Conservation (phyloP, 2,329 filamentous ascomycete species). For the Talaromyces sp. region DNA sequence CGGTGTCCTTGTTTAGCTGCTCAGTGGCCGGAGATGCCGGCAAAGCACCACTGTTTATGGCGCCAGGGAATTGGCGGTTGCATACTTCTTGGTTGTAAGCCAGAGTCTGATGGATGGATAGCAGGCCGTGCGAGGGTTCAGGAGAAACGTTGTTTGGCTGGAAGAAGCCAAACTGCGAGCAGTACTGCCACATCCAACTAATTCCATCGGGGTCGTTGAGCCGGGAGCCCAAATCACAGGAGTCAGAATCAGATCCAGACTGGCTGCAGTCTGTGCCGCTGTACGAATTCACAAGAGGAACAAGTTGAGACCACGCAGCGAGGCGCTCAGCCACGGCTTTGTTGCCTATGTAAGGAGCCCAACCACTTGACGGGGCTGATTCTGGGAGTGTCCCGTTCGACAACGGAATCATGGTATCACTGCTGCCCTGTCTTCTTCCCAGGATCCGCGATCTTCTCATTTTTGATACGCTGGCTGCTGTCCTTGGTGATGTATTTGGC, state of each 20-base stretch:
- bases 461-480: not conserved
- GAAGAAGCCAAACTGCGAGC: constrained; percentile 51
- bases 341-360: constrained; percentile 37
- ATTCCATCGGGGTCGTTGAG: constrained; percentile 35
- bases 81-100: constrained; percentile 43
- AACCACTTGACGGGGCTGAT: constrained; percentile 36
- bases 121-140: constrained; percentile 42
- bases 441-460: not conserved
- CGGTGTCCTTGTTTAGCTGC: constrained; percentile 40
- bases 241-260: constrained; percentile 17
- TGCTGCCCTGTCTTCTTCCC: not conserved
- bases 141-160: constrained; percentile 39
- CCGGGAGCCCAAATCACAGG: constrained; percentile 35
- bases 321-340: constrained; percentile 40
- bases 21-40: constrained; percentile 37
- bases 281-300: constrained; percentile 34
- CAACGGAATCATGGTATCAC: not conserved
- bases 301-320: constrained; percentile 37
- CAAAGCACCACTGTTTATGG: constrained; percentile 33
- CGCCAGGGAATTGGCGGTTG: constrained; percentile 46
- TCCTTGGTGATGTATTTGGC: not conserved
- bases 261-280: constrained; percentile 38
- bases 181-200: constrained; percentile 50
- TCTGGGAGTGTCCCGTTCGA: not conserved
- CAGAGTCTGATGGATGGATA: constrained; percentile 45